Evolutionary conservation across 2,329 filamentous ascomycete genomes (phyloP).

Genomic region (Ascochyta fabae): DNA sequence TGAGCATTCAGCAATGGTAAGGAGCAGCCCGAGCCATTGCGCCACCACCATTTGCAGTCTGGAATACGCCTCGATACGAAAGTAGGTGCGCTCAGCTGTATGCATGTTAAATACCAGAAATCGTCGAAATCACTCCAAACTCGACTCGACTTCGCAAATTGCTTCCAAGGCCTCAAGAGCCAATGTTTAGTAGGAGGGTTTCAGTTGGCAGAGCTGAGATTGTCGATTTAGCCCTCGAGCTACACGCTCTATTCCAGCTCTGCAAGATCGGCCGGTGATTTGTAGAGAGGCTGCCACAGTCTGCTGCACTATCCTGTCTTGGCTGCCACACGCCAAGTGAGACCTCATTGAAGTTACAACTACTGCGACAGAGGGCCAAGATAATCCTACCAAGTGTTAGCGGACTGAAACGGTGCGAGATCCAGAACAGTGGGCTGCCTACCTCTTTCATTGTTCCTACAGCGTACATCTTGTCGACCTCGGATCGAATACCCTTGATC

Average conservation of each 20-base stretch:
- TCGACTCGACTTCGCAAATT: background rate
- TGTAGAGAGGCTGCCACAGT: background rate
- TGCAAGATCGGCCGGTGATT: background rate
- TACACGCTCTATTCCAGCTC: background rate
- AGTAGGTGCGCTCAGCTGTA: background rate
- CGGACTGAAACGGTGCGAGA: conserved; percentile 19
- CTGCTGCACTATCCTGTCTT: background rate
- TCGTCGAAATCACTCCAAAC: background rate
- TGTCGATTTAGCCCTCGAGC: background rate
- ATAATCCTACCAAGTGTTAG: conserved; percentile 42
- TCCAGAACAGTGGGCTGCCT: conserved; percentile 13
- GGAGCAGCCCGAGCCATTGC: conserved; percentile 7
- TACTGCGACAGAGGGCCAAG: conserved; percentile 47
- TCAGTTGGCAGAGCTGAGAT: background rate
- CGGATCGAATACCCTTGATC: conserved; percentile 89
- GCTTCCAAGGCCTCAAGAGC: background rate
- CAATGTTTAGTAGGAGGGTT: background rate
- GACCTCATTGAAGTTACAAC: background rate
- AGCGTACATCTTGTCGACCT: conserved; percentile 94
- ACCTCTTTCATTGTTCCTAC: conserved; percentile 94
- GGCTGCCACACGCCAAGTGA: background rate
- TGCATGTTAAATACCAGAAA: background rate
- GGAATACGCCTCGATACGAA: conserved; percentile 2
- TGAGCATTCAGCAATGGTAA: conserved; percentile 15
- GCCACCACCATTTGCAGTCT: conserved; percentile 1